phyloP scores from a whole-genome alignment of 768 basidiomycete genomes.

The Pisolithus orientalis region DNA sequence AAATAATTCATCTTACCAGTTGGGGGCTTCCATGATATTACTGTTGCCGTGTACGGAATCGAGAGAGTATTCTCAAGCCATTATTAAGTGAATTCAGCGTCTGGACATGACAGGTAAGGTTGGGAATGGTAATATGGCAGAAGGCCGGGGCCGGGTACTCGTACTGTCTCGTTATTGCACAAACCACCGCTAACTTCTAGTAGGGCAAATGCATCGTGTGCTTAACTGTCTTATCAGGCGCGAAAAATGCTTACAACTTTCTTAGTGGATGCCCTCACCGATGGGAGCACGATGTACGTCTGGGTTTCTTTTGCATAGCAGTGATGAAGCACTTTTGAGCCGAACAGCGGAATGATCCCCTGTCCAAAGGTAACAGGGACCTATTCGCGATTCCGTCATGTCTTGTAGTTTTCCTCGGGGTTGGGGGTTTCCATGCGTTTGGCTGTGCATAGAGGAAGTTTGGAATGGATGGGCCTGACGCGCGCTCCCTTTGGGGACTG shows the following conservation, averaged over 20 bases:
- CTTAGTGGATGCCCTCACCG: conserved; percentile 14
- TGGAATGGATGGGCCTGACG: conserved; percentile 15
- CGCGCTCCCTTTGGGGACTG: conserved; percentile 12
- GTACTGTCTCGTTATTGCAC: conserved; percentile 23
- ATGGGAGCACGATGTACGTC: conserved; percentile 22
- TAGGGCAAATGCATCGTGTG: not conserved
- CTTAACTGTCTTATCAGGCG: not conserved
- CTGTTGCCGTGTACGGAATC: conserved; percentile 16
- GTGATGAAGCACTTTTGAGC: conserved; percentile 46
- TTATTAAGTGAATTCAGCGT: not conserved
- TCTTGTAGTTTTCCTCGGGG: conserved; percentile 32
- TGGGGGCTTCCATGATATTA: conserved; percentile 41
- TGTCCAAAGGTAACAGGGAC: conserved; percentile 34
- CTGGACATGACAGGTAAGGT: conserved; percentile 14
- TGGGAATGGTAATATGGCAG: conserved; percentile 34
- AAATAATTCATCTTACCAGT: conserved; percentile 28
- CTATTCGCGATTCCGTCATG: conserved; percentile 45
- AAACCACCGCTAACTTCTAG: conserved; percentile 14
- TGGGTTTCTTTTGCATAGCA: conserved; percentile 45
- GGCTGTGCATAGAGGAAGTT: conserved; percentile 11
- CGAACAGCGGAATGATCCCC: conserved; percentile 32
- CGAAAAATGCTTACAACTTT: conserved; percentile 14
- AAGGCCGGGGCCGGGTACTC: conserved; percentile 36
- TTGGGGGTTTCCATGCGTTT: conserved; percentile 12
- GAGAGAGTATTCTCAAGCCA: conserved; percentile 24